Percentiles rank a stretch among this genome's conserved stretches.
Evolutionary conservation across 441 rosid species (phyloP).

Genomic region (Aleurites moluccanus): DNA sequence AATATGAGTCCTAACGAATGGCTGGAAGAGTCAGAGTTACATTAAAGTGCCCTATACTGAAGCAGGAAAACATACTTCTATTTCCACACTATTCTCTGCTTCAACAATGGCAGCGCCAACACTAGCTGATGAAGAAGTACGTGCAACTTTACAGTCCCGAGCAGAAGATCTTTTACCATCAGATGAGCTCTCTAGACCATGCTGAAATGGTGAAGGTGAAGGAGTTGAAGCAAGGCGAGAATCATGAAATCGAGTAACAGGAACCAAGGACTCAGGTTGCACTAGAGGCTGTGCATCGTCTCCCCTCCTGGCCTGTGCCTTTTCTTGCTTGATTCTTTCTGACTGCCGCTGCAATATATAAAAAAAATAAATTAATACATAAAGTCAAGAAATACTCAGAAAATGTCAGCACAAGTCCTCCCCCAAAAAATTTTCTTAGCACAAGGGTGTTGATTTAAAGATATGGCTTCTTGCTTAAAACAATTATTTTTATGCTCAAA

Average conservation of each 20-base stretch:
- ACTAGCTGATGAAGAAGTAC: slow-evolving; percentile 52
- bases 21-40: slow-evolving; percentile 50
- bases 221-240: slow-evolving; percentile 95
- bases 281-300: slow-evolving; percentile 57
- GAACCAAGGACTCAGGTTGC: slow-evolving; percentile 67
- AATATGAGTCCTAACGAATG: slow-evolving; percentile 45
- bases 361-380: slow-evolving; percentile 12
- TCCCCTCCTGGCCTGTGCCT: slow-evolving; percentile 54
- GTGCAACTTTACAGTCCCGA: slow-evolving; percentile 44
- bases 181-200: slow-evolving; percentile 18
- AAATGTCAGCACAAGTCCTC: background rate
- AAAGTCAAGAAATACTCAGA: background rate
- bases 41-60: slow-evolving; percentile 49
- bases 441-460: too few species aligned
- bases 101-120: slow-evolving; percentile 82
- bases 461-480: background rate
- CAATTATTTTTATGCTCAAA: background rate
- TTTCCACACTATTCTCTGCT: slow-evolving; percentile 67
- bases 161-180: slow-evolving; percentile 12
- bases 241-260: slow-evolving; percentile 74
- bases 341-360: slow-evolving; percentile 65
- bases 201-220: slow-evolving; percentile 74
- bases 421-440: too few species aligned
- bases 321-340: slow-evolving; percentile 68
- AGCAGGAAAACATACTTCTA: slow-evolving; percentile 78